These are phyloP conservation scores for Schwanniomyces vanrijiae DNA, from an alignment of 805 yeast species.

Conservation along the genomic window DNA sequence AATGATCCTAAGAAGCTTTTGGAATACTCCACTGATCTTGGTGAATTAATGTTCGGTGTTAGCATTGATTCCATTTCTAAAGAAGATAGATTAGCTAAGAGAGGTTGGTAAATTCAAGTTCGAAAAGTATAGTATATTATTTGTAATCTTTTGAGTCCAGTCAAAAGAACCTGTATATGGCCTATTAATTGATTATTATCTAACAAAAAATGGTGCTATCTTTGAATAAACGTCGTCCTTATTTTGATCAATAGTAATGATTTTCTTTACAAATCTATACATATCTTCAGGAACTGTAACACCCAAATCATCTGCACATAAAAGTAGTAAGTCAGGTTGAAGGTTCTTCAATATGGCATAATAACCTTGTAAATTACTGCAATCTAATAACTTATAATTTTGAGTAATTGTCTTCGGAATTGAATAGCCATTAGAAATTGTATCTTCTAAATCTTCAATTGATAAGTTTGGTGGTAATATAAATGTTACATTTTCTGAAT, in stretches of 20 bases:
- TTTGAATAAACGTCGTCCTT: slow-evolving; percentile 14
- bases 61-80: slow-evolving; percentile 52
- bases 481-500: slow-evolving; percentile 40
- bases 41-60: slow-evolving; percentile 75
- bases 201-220: slow-evolving; percentile 13
- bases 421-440: slow-evolving; percentile 4
- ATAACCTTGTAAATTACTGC: slow-evolving; percentile 42
- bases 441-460: slow-evolving; percentile 32
- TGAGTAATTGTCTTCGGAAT: slow-evolving; percentile 24
- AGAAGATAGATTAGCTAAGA: slow-evolving; percentile 46
- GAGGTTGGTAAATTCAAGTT: slow-evolving; percentile 47
- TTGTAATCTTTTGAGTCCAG: not conserved
- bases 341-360: slow-evolving; percentile 38
- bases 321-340: slow-evolving; percentile 40
- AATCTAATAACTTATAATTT: slow-evolving; percentile 40
- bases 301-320: slow-evolving; percentile 45
- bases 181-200: not conserved
- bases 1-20: slow-evolving; percentile 59
- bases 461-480: slow-evolving; percentile 44
- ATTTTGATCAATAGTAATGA: slow-evolving; percentile 23
- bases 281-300: slow-evolving; percentile 34
- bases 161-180: not conserved
- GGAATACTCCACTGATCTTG: slow-evolving; percentile 68
- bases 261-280: slow-evolving; percentile 36
- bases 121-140: not conserved